These are phyloP conservation scores for Grosmannia penicillata DNA, from an alignment of 2,329 filamentous ascomycete genomes.

Conservation along the genomic window DNA sequence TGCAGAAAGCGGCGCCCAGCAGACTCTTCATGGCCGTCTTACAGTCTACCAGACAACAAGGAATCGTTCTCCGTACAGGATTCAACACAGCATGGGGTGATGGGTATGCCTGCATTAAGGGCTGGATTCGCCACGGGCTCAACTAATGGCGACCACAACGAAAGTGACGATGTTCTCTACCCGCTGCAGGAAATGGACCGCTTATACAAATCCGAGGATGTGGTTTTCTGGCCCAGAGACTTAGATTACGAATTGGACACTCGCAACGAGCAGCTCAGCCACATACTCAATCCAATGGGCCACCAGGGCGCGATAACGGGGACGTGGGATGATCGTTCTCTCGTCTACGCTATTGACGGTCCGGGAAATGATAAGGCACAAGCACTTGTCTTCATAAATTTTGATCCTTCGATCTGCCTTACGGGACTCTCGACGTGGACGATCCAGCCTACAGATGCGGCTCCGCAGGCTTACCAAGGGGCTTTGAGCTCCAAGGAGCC, in stretches of 20 bases:
- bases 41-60: too few relatives aligned
- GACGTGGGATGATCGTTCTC: constrained; percentile 28
- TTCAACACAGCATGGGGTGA: background rate
- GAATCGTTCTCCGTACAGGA: background rate
- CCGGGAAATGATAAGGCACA: background rate
- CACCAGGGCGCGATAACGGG: constrained; percentile 23
- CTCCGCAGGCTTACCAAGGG: too few relatives aligned
- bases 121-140: too few relatives aligned
- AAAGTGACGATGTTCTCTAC: constrained; percentile 9
- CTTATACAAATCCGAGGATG: constrained; percentile 13
- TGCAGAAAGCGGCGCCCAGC: constrained; percentile 23
- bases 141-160: background rate
- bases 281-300: constrained; percentile 23
- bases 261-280: constrained; percentile 20
- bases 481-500: too few relatives aligned
- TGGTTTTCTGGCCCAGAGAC: constrained; percentile 20
- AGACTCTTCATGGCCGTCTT: too few relatives aligned
- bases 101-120: too few relatives aligned
- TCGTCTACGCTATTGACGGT: constrained; percentile 27
- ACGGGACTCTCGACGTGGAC: background rate
- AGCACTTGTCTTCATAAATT: constrained; percentile 26
- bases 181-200: constrained; percentile 11
- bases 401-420: constrained; percentile 22
- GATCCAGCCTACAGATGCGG: background rate
- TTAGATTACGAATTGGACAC: constrained; percentile 9